A percentile compares a stretch with the other conserved stretches of the same genome.
phyloP scores from a whole-genome alignment of 768 basidiomycete genomes.

The Suillus americanus region DNA sequence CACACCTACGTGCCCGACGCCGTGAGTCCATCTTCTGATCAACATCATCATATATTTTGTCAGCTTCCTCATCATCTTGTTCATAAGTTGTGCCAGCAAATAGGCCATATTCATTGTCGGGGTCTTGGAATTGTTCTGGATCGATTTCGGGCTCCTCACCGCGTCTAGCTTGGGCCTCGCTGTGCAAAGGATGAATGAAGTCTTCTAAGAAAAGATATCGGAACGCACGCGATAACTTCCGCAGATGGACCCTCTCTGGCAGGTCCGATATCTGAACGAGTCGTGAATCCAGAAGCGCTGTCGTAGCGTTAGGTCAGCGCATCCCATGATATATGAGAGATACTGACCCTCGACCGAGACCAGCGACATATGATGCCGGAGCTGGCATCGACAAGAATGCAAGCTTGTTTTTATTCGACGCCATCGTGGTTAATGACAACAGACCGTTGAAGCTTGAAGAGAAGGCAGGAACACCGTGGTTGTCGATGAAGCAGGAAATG shows the following conservation, averaged over 20 bases:
- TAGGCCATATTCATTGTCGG: constrained; percentile 94
- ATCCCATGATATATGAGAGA: neutral
- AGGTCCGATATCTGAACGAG: constrained; percentile 97
- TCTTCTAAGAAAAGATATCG: neutral
- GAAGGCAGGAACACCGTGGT: neutral
- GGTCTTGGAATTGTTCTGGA: constrained; percentile 93
- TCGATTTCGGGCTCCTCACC: constrained; percentile 89
- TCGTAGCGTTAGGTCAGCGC: constrained; percentile 8
- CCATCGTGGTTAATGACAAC: constrained; percentile 31
- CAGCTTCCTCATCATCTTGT: constrained; percentile 96
- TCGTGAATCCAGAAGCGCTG: constrained; percentile 96
- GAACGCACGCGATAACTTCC: constrained; percentile 79
- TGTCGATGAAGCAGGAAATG: neutral
- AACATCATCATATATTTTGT: constrained; percentile 91
- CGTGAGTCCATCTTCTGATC: constrained; percentile 90
- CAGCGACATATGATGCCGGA: constrained; percentile 96
- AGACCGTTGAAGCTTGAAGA: neutral
- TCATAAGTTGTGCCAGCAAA: constrained; percentile 97
- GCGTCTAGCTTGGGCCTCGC: constrained; percentile 82
- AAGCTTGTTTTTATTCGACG: constrained; percentile 69
- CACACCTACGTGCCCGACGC: constrained; percentile 75
- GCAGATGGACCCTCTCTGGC: constrained; percentile 94
- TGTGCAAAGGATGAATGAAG: constrained; percentile 28
- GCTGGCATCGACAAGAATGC: constrained; percentile 91
- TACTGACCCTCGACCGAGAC: constrained; percentile 92